These are phyloP conservation scores for Bremia lactucae DNA, from an alignment of 352 stramenopile species.

Conservation along the genomic window DNA sequence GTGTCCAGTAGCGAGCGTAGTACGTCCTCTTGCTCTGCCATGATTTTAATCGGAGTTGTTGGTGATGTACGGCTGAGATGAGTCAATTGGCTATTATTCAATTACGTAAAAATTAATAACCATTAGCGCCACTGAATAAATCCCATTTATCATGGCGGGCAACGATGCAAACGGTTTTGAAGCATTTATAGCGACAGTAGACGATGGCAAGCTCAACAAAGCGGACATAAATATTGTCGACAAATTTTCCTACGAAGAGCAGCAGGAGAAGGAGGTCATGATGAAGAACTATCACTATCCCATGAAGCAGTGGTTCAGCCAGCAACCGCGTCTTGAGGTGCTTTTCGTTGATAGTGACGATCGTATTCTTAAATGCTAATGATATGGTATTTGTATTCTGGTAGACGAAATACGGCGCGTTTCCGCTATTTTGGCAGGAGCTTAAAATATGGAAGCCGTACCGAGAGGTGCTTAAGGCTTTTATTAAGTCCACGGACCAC, in stretches of 20 bases:
- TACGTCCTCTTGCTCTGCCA: slow-evolving; percentile 44
- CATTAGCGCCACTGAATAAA: slow-evolving; percentile 1
- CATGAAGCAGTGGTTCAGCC: slow-evolving; percentile 84
- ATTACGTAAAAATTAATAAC: too few species aligned
- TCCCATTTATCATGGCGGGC: slow-evolving; percentile 31
- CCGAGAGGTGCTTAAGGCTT: slow-evolving; percentile 86
- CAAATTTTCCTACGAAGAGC: slow-evolving; percentile 74
- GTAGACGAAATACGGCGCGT: slow-evolving; percentile 79
- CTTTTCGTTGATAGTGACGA: not conserved
- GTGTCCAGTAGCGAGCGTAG: slow-evolving; percentile 49
- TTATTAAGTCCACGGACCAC: slow-evolving; percentile 72
- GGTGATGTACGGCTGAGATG: not conserved
- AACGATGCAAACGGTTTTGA: slow-evolving; percentile 39
- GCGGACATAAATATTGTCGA: slow-evolving; percentile 19
- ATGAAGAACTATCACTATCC: slow-evolving; percentile 82
- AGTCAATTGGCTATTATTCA: too few species aligned
- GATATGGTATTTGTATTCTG: slow-evolving; percentile 6
- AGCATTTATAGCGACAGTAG: slow-evolving; percentile 64
- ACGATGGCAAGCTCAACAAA: slow-evolving; percentile 6
- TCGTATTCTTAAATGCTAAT: not conserved
- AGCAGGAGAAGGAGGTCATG: slow-evolving; percentile 81
- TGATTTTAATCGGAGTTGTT: not conserved
- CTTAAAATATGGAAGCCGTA: slow-evolving; percentile 89
- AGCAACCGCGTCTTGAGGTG: slow-evolving; percentile 41
- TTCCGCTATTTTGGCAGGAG: slow-evolving; percentile 93